Evolutionary conservation across 495 filamentous ascomycete species (phyloP).

Genomic region (Echria macrotheca): DNA sequence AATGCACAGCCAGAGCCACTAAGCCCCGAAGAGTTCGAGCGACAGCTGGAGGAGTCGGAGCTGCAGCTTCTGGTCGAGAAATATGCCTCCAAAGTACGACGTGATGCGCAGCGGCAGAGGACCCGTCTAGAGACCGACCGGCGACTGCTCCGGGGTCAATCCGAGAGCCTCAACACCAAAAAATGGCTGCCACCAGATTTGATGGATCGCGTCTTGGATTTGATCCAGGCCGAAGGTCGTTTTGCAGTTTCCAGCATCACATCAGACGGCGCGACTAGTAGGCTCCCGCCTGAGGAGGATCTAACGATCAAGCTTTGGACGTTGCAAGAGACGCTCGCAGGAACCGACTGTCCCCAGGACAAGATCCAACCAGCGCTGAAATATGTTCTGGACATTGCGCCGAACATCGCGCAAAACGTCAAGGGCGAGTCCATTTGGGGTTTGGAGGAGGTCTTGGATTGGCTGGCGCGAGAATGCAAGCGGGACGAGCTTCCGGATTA

Average conservation of each 20-base stretch:
- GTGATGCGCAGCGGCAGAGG: conserved; percentile 62
- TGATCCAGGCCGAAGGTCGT: conserved; percentile 49
- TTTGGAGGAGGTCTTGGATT: conserved; percentile 79
- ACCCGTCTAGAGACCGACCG: conserved; percentile 71
- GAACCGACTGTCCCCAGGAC: conserved; percentile 60
- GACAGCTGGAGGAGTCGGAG: conserved; percentile 72
- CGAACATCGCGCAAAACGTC: conserved; percentile 40
- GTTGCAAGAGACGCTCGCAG: conserved; percentile 60
- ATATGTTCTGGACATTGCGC: conserved; percentile 55
- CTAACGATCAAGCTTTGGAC: conserved; percentile 74
- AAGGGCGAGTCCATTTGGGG: conserved; percentile 71
- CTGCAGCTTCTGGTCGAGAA: conserved; percentile 81
- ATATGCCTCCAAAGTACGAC: conserved; percentile 61
- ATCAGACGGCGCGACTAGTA: conserved; percentile 33
- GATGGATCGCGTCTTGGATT: conserved; percentile 65
- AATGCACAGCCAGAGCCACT: conserved; percentile 47
- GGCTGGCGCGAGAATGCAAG: conserved; percentile 68
- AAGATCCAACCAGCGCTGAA: conserved; percentile 60
- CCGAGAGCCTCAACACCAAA: conserved; percentile 58
- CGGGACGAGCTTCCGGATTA: conserved; percentile 67
- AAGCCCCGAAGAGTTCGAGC: conserved; percentile 78
- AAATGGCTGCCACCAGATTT: conserved; percentile 78
- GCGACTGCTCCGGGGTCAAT: conserved; percentile 68
- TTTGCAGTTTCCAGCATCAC: conserved; percentile 41
- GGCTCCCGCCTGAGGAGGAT: conserved; percentile 61